Conservation (phyloP, 2,329 filamentous ascomycete genomes). For the Alternaria gaisen region DNA sequence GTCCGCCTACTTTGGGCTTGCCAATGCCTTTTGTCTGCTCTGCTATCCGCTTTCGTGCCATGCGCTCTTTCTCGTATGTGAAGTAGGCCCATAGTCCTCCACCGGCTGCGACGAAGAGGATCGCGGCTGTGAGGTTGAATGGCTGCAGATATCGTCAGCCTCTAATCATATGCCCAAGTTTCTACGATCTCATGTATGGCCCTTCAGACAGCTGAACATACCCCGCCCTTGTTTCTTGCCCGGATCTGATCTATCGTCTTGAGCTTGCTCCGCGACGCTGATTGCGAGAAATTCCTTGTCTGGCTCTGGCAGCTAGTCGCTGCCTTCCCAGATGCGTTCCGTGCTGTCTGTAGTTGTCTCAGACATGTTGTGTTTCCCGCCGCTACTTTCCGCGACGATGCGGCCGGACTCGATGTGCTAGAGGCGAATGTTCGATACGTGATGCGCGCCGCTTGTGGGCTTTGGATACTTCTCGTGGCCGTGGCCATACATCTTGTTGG, state of each 20-base stretch:
- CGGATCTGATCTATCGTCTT: conserved; percentile 50
- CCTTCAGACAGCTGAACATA: conserved; percentile 23
- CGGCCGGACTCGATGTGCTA: conserved; percentile 23
- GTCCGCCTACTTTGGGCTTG: conserved; percentile 89
- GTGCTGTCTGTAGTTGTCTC: conserved; percentile 19
- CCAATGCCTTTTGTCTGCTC: conserved; percentile 94
- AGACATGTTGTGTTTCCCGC: conserved; percentile 23
- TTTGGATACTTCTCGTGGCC: conserved; percentile 26
- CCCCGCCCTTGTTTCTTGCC: conserved; percentile 48
- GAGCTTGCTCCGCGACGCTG: conserved; percentile 38
- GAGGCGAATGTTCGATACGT: conserved; percentile 40
- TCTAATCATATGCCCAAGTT: not conserved
- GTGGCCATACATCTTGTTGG: conserved; percentile 37
- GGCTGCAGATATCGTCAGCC: conserved; percentile 63
- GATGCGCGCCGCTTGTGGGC: conserved; percentile 20
- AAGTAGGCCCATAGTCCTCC: conserved; percentile 87
- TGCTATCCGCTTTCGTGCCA: conserved; percentile 87
- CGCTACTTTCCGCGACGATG: conserved; percentile 19
- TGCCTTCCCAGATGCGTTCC: conserved; percentile 1
- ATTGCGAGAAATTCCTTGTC: conserved; percentile 39
- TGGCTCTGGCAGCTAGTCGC: conserved; percentile 19
- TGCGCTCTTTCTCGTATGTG: conserved; percentile 87
- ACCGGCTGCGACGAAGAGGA: conserved; percentile 84
- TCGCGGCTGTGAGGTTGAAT: conserved; percentile 90
- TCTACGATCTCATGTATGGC: not conserved